Conservation (phyloP, 352 stramenopile species). For the Pythium scleroteichum region DNA sequence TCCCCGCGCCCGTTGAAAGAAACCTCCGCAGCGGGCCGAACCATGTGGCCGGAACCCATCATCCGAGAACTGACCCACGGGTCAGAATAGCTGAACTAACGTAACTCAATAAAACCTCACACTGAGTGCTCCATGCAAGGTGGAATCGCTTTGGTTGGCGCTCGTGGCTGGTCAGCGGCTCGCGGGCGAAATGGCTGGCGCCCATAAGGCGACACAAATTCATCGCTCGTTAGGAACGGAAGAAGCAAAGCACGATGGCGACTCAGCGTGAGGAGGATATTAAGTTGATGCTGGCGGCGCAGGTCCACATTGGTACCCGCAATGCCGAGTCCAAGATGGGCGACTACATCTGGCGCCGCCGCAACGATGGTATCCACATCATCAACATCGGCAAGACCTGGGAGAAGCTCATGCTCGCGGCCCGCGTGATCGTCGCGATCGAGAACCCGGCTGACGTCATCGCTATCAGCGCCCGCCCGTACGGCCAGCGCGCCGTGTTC, state of each 20-base stretch:
- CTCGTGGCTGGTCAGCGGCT: constrained; percentile 4
- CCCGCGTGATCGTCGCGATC: constrained; percentile 99
- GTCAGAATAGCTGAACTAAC: too few species aligned
- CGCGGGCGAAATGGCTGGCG: constrained; percentile 1
- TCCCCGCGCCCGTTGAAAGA: constrained; percentile 1
- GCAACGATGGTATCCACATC: constrained; percentile 99
- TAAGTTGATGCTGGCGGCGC: constrained; percentile 99
- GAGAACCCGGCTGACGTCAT: constrained; percentile 99
- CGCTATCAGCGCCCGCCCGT: constrained; percentile 98
- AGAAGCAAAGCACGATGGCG: constrained; percentile 61
- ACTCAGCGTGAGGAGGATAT: constrained; percentile 98
- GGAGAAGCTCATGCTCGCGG: constrained; percentile 99
- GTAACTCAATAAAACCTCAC: constrained; percentile 26
- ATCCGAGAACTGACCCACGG: too few species aligned
- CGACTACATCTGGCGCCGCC: constrained; percentile 99
- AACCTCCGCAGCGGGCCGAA: neutral
- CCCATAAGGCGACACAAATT: constrained; percentile 28
- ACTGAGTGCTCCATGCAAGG: neutral
- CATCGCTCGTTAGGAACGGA: constrained; percentile 58
- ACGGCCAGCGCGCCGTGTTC: constrained; percentile 99
- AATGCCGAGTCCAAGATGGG: constrained; percentile 99
- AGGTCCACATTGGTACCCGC: constrained; percentile 99
- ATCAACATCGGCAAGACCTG: constrained; percentile 99
- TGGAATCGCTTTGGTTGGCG: constrained; percentile 18
- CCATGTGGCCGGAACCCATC: too few species aligned